Conservation (phyloP, 129 eudicot species). For the Flaveria robusta region DNA sequence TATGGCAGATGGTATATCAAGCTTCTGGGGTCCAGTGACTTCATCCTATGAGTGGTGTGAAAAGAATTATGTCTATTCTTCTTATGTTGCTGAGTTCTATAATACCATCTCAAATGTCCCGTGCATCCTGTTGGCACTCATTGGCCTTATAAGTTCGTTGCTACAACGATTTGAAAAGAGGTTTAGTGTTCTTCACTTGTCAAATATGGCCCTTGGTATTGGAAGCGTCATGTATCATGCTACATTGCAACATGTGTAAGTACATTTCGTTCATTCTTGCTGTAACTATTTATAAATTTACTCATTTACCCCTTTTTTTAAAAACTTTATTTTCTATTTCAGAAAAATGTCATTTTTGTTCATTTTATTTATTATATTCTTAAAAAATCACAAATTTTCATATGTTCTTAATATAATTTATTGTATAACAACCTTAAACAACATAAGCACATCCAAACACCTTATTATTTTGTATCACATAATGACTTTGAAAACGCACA, state of each 20-base stretch:
- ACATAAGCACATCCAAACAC: slow-evolving; percentile 1
- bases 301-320: not conserved
- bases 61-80: slow-evolving; percentile 49
- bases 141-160: slow-evolving; percentile 52
- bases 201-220: slow-evolving; percentile 55
- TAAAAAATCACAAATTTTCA: not conserved
- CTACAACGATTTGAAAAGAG: slow-evolving; percentile 57
- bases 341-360: not conserved
- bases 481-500: not conserved
- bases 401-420: not conserved
- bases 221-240: slow-evolving; percentile 60
- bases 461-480: not conserved
- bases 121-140: slow-evolving; percentile 50
- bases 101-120: slow-evolving; percentile 60
- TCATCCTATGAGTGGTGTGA: slow-evolving; percentile 60
- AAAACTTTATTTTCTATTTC: not conserved
- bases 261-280: slow-evolving; percentile 14
- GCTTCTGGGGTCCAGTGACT: slow-evolving; percentile 64
- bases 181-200: slow-evolving; percentile 55
- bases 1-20: slow-evolving; percentile 47
- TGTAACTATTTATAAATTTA: not conserved
- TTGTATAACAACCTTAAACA: not conserved
- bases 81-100: slow-evolving; percentile 51
- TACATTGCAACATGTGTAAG: slow-evolving; percentile 53
- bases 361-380: not conserved